These are phyloP conservation scores for Dionaea muscipula DNA, from an alignment of 179 eudicot genomes.

Conservation along the genomic window DNA sequence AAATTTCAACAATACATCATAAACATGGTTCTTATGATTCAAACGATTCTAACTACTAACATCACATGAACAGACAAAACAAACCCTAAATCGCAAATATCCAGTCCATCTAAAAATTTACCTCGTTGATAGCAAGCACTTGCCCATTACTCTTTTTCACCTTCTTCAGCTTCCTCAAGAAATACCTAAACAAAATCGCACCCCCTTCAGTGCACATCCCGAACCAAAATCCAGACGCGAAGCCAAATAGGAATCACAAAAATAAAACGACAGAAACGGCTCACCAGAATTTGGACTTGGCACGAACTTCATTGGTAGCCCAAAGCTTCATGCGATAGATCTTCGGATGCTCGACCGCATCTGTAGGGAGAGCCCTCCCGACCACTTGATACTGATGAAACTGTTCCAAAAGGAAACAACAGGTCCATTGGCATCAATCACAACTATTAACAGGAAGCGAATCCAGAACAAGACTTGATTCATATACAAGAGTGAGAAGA, in stretches of 20 bases:
- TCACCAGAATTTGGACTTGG: conserved; percentile 82
- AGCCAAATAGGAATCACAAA: not conserved
- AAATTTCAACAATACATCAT: too few relatives aligned
- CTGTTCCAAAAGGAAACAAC: conserved; percentile 17
- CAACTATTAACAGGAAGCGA: too few relatives aligned
- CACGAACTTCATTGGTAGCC: conserved; percentile 88
- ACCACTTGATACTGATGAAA: conserved; percentile 82
- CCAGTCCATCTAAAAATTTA: conserved; percentile 5
- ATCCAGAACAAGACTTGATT: too few relatives aligned
- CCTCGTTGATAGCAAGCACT: conserved; percentile 77
- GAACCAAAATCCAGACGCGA: too few relatives aligned
- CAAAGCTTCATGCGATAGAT: conserved; percentile 89
- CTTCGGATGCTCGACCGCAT: conserved; percentile 56
- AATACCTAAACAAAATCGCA: conserved; percentile 36
- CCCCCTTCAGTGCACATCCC: too few relatives aligned
- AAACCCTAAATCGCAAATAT: not conserved
- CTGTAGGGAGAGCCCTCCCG: conserved; percentile 78
- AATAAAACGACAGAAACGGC: not conserved
- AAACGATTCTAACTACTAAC: too few relatives aligned
- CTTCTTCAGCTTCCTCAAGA: conserved; percentile 83
- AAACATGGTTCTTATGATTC: too few relatives aligned
- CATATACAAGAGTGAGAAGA: too few relatives aligned
- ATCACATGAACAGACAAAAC: not conserved
- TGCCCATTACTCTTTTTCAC: conserved; percentile 85
- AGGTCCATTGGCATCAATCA: not conserved